Evolutionary conservation across 768 basidiomycete genomes (phyloP).

Genomic region (Lactarius quietus): DNA sequence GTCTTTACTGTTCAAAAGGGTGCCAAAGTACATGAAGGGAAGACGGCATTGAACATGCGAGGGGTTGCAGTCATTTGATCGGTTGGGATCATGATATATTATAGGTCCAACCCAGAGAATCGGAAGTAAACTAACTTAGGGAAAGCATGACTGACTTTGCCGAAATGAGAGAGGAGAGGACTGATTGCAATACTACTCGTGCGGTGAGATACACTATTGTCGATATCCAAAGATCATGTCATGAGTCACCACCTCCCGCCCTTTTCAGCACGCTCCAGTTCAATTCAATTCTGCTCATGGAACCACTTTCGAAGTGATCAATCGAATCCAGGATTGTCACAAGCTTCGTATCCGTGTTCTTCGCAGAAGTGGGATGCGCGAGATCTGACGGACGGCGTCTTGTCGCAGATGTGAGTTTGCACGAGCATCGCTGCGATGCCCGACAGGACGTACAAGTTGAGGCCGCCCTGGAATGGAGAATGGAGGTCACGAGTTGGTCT

Average conservation of each 20-base stretch:
- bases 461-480: constrained; percentile 44
- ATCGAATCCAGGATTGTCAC: constrained; percentile 25
- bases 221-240: neutral
- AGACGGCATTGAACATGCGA: no score
- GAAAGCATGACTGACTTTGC: neutral
- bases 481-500: neutral
- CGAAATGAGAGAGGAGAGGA: neutral
- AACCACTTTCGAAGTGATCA: constrained; percentile 24
- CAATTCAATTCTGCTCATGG: constrained; percentile 17
- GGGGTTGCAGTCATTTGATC: no score
- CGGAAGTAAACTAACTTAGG: neutral
- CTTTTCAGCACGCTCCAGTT: constrained; percentile 14
- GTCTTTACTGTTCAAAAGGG: no score
- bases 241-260: constrained; percentile 17
- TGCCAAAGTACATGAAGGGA: no score
- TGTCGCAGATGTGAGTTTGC: constrained; percentile 47
- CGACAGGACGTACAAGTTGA: constrained; percentile 55
- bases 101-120: constrained; percentile 2
- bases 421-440: constrained; percentile 44
- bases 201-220: constrained; percentile 3
- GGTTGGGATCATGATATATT: no score
- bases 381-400: constrained; percentile 39
- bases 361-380: constrained; percentile 35
- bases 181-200: neutral
- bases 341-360: constrained; percentile 6